phyloP scores from a whole-genome alignment of 495 filamentous ascomycete genomes.

The Peziza echinospora region DNA sequence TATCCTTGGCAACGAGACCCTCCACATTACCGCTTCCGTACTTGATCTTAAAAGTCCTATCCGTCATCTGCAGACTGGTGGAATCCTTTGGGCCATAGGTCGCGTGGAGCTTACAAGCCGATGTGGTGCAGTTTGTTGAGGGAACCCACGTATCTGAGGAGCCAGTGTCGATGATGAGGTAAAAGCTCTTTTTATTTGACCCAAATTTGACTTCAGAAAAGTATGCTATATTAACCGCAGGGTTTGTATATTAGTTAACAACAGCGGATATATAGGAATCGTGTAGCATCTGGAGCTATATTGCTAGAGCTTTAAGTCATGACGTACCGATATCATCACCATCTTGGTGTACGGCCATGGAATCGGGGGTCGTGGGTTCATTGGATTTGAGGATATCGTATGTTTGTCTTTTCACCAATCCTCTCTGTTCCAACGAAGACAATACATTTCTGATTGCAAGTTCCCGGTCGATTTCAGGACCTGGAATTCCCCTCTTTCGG shows the following conservation, averaged over 20 bases:
- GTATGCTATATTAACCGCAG: constrained; percentile 28
- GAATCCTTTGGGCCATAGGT: constrained; percentile 42
- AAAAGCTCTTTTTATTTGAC: constrained; percentile 37
- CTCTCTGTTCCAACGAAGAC: constrained; percentile 8
- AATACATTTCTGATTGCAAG: constrained; percentile 9
- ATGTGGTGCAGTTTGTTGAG: constrained; percentile 36
- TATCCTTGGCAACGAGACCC: constrained; percentile 42
- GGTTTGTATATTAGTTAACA: too few relatives aligned
- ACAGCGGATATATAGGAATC: too few relatives aligned
- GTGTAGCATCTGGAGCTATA: not conserved
- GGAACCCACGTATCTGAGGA: constrained; percentile 64
- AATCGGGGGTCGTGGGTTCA: constrained; percentile 10
- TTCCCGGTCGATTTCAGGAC: constrained; percentile 9
- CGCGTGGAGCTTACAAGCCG: constrained; percentile 41
- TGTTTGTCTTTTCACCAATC: constrained; percentile 6
- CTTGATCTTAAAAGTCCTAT: constrained; percentile 32
- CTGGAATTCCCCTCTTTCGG: constrained; percentile 9
- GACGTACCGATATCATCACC: constrained; percentile 11
- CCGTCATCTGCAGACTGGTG: constrained; percentile 27
- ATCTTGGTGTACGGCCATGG: constrained; percentile 14
- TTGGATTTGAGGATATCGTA: constrained; percentile 1
- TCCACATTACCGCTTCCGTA: constrained; percentile 54
- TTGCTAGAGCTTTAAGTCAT: not conserved
- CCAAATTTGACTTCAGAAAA: constrained; percentile 49
- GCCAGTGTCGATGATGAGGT: constrained; percentile 61